Conservation (phyloP, 345 rosid species). For the Lepidium aucheri region DNA sequence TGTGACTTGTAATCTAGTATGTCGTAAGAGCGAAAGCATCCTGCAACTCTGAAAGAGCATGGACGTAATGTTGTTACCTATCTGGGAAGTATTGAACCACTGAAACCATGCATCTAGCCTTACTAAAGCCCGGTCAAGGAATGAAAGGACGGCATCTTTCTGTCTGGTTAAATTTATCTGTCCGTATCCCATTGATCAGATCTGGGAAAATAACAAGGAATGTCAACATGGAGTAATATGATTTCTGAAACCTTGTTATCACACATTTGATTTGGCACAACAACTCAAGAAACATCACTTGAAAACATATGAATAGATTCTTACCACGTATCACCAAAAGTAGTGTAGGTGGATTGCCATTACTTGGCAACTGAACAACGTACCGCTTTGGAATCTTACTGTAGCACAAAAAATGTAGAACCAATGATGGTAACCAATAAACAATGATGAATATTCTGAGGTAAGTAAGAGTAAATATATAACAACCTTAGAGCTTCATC, state of each 20-base stretch:
- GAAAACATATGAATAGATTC: not conserved
- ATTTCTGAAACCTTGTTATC: not conserved
- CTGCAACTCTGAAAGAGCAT: not conserved
- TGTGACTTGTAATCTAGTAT: too few species aligned
- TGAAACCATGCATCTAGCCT: slow-evolving; percentile 87
- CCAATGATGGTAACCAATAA: not conserved
- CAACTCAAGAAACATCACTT: not conserved
- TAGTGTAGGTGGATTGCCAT: slow-evolving; percentile 89
- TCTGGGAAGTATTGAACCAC: slow-evolving; percentile 82
- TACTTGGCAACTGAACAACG: slow-evolving; percentile 68
- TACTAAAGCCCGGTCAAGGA: slow-evolving; percentile 58
- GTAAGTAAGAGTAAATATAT: not conserved
- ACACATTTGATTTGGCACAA: too few species aligned
- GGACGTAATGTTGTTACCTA: slow-evolving; percentile 37
- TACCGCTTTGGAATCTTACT: slow-evolving; percentile 80
- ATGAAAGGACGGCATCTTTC: slow-evolving; percentile 59
- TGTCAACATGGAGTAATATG: not conserved
- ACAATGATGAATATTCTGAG: not conserved
- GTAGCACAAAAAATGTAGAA: slow-evolving; percentile 25
- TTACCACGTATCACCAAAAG: slow-evolving; percentile 78
- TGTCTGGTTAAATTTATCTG: slow-evolving; percentile 41
- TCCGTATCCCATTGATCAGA: slow-evolving; percentile 48
- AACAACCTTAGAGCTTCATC: slow-evolving; percentile 82
- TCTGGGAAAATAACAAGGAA: slow-evolving; percentile 32
- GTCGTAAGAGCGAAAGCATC: too few species aligned